A percentile compares a stretch with the other conserved stretches of the same genome.
Evolutionary conservation across 2,329 filamentous ascomycete genomes (phyloP).

Genomic region (Colletotrichum chrysophilum): DNA sequence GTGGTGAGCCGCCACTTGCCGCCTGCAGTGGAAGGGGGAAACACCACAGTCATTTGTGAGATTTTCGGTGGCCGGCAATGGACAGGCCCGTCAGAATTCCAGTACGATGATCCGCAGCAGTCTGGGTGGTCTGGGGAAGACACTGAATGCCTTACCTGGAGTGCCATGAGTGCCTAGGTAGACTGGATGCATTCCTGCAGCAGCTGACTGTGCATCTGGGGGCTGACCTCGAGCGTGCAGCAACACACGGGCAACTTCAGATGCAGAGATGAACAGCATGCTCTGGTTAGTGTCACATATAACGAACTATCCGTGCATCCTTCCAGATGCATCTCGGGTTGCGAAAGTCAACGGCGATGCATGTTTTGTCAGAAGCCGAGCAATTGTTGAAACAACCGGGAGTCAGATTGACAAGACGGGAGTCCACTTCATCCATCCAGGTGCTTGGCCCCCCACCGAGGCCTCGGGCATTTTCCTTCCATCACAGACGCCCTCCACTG

Average conservation of each 20-base stretch:
- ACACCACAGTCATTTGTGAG: background rate
- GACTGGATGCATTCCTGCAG: background rate
- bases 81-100: background rate
- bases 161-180: background rate
- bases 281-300: background rate
- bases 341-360: background rate
- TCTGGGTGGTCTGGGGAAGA: background rate
- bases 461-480: background rate
- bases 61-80: background rate
- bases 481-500: background rate
- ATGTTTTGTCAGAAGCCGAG: background rate
- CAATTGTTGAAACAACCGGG: background rate
- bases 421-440: background rate
- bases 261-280: background rate
- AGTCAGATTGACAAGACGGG: background rate
- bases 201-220: background rate
- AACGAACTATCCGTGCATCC: background rate
- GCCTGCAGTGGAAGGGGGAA: background rate
- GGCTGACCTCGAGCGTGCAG: background rate
- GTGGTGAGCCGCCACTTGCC: background rate
- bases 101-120: background rate
- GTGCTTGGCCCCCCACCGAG: background rate
- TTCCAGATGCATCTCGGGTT: background rate
- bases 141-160: background rate
- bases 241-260: background rate